These are phyloP conservation scores for Clitopilus passeckerianus DNA, from an alignment of 768 basidiomycete genomes.

Conservation along the genomic window DNA sequence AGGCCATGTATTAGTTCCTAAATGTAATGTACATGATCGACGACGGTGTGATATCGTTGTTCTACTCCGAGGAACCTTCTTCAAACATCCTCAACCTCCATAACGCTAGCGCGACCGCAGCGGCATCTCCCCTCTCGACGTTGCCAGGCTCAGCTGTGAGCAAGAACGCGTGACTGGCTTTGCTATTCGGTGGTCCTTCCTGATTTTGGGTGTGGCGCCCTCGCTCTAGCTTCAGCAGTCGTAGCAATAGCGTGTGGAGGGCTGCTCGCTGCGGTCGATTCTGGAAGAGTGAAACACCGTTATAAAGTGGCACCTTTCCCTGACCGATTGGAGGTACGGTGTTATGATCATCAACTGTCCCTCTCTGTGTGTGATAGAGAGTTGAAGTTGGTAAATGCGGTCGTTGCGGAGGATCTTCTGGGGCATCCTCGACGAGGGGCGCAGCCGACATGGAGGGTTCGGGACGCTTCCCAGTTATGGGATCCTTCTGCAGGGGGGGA, in stretches of 20 bases:
- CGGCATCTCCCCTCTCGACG: slow-evolving; percentile 51
- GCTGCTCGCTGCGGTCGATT: slow-evolving; percentile 54
- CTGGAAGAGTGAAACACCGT: slow-evolving; percentile 63
- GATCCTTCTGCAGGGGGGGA: slow-evolving; percentile 59
- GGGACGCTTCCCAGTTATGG: slow-evolving; percentile 38
- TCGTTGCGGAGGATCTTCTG: slow-evolving; percentile 5
- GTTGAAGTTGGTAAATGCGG: slow-evolving; percentile 24
- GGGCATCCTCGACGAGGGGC: slow-evolving; percentile 18
- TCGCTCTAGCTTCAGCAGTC: slow-evolving; percentile 46
- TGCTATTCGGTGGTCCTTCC: slow-evolving; percentile 1
- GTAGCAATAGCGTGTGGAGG: slow-evolving; percentile 42
- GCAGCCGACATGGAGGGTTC: slow-evolving; percentile 29
- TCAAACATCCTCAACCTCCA: slow-evolving; percentile 84
- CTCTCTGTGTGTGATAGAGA: slow-evolving; percentile 13
- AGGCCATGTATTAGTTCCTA: background rate
- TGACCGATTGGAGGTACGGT: slow-evolving; percentile 15
- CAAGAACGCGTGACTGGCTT: slow-evolving; percentile 65
- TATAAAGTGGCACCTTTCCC: slow-evolving; percentile 57
- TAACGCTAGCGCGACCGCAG: slow-evolving; percentile 62
- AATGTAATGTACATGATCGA: background rate
- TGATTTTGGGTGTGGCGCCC: slow-evolving; percentile 3
- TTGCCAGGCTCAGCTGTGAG: slow-evolving; percentile 48
- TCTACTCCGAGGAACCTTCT: slow-evolving; percentile 23
- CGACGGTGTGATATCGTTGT: background rate
- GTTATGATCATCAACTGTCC: slow-evolving; percentile 1